Conservation (phyloP, 2,329 filamentous ascomycete genomes). For the Cryoendolithus antarcticus region DNA sequence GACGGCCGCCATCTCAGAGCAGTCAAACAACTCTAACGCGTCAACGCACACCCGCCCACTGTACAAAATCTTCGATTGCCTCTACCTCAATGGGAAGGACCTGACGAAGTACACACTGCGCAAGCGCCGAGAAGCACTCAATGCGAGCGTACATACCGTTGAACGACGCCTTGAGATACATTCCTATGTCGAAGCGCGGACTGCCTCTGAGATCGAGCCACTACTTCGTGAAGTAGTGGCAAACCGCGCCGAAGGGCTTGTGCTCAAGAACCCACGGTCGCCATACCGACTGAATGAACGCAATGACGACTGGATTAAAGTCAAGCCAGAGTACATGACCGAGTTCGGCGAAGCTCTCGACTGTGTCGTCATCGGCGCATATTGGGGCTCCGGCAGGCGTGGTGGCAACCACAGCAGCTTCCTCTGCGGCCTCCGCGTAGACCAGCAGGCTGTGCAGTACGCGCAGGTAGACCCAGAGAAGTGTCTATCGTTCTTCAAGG, state of each 20-base stretch:
- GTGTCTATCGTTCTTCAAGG: constrained; percentile 92
- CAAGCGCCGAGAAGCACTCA: constrained; percentile 65
- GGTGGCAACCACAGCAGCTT: constrained; percentile 78
- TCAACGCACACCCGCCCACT: constrained; percentile 45
- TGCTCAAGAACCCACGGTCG: constrained; percentile 85
- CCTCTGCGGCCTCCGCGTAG: constrained; percentile 72
- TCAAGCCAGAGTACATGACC: constrained; percentile 97
- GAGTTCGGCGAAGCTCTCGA: constrained; percentile 92
- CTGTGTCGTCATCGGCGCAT: constrained; percentile 82
- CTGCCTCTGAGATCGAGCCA: constrained; percentile 62
- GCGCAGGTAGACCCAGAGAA: constrained; percentile 55
- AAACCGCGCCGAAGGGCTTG: constrained; percentile 76
- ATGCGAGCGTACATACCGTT: constrained; percentile 56
- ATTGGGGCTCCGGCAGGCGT: constrained; percentile 76
- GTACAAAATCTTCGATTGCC: constrained; percentile 79
- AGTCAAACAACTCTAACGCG: constrained; percentile 42
- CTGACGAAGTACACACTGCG: constrained; percentile 72
- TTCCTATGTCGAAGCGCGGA: constrained; percentile 52
- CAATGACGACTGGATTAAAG: constrained; percentile 95
- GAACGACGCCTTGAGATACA: constrained; percentile 76
- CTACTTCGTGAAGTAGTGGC: constrained; percentile 71
- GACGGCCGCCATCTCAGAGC: constrained; percentile 70
- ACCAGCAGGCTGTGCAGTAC: constrained; percentile 31
- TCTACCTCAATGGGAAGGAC: constrained; percentile 71
- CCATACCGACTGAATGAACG: constrained; percentile 78